These are phyloP conservation scores for Grifola frondosa DNA, from an alignment of 1,284 basidiomycete genomes.

Conservation along the genomic window DNA sequence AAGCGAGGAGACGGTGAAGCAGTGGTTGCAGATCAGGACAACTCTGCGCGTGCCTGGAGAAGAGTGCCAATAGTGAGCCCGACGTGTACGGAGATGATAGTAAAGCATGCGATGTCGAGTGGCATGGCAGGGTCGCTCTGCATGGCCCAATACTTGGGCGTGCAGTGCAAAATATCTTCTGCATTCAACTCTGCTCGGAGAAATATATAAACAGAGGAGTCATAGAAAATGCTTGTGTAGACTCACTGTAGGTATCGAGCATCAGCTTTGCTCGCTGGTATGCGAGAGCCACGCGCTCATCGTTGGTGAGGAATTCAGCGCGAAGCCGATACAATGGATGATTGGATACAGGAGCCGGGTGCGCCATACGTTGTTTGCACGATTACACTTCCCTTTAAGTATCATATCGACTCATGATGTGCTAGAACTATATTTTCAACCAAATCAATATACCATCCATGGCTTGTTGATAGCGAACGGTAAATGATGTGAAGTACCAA, in stretches of 20 bases:
- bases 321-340: constrained; percentile 46
- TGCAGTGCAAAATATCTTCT: background rate
- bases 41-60: constrained; percentile 2
- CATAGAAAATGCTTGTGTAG: background rate
- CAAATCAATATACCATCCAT: no score
- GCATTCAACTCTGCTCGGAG: constrained; percentile 27
- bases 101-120: constrained; percentile 1
- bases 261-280: constrained; percentile 48
- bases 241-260: constrained; percentile 46
- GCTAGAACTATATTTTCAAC: no score
- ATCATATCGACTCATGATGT: no score
- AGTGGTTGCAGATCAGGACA: background rate
- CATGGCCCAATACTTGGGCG: background rate
- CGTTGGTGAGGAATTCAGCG: constrained; percentile 42
- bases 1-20: background rate
- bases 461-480: no score
- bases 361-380: no score
- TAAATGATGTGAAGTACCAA: no score
- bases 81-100: constrained; percentile 4
- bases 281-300: constrained; percentile 47
- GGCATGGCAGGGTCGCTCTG: background rate
- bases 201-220: constrained; percentile 23
- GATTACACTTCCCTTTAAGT: no score
- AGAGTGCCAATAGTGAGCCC: constrained; percentile 2
- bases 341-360: no score